Evolutionary conservation across 768 basidiomycete genomes (phyloP).

Genomic region (Agaricus subrufescens): DNA sequence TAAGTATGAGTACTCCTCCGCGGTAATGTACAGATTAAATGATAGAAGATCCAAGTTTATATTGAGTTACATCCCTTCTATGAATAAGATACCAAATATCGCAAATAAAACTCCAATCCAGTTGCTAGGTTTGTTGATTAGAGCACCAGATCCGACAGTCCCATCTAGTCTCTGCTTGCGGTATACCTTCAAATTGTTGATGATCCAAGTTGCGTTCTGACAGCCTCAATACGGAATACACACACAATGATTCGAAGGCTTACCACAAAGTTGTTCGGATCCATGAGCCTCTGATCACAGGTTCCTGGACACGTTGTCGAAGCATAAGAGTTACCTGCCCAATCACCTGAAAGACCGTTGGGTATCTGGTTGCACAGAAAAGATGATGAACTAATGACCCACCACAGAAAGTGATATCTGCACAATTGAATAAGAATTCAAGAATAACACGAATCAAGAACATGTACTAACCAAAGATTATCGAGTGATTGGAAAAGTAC

Average conservation of each 20-base stretch:
- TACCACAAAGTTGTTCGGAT: slow-evolving; percentile 71
- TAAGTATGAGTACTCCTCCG: too few species aligned
- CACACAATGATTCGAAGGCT: slow-evolving; percentile 18
- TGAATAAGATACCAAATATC: too few species aligned
- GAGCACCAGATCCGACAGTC: not conserved
- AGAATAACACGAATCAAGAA: slow-evolving; percentile 10
- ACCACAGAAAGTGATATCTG: slow-evolving; percentile 85
- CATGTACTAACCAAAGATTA: slow-evolving; percentile 61
- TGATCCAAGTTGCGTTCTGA: slow-evolving; percentile 79
- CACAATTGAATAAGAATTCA: slow-evolving; percentile 2
- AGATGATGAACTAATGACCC: slow-evolving; percentile 12
- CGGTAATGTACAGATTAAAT: too few species aligned
- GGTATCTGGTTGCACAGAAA: not conserved
- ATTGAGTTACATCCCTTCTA: too few species aligned
- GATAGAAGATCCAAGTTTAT: too few species aligned
- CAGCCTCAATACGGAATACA: not conserved
- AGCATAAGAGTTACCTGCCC: slow-evolving; percentile 80
- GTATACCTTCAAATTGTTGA: slow-evolving; percentile 77
- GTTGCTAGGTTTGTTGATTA: too few species aligned
- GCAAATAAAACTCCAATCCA: too few species aligned
- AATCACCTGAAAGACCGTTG: slow-evolving; percentile 48
- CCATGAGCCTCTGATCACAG: slow-evolving; percentile 55
- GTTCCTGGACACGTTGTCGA: slow-evolving; percentile 74
- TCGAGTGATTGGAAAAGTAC: slow-evolving; percentile 49
- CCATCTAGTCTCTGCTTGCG: slow-evolving; percentile 45